Conservation (phyloP, 1,284 basidiomycete genomes). For the Pseudozyma hubeiensis region DNA sequence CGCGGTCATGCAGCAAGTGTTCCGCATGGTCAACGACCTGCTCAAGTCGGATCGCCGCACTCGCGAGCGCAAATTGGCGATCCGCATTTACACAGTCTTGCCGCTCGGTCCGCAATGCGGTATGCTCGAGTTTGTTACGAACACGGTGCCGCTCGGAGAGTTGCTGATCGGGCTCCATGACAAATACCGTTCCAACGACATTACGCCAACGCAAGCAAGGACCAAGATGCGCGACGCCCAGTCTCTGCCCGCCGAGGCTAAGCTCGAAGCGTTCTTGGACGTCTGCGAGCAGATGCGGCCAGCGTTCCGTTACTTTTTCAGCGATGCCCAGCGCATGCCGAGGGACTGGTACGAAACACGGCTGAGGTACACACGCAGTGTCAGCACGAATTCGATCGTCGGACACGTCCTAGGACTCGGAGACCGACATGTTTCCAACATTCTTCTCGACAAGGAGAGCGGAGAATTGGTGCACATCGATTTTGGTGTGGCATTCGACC, state of each 20-base stretch:
- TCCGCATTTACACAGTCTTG: constrained; percentile 89
- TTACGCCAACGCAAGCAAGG: constrained; percentile 47
- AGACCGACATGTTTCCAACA: constrained; percentile 92
- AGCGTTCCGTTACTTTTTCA: constrained; percentile 94
- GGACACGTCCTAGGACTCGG: constrained; percentile 93
- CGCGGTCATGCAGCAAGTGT: constrained; percentile 98
- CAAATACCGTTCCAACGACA: constrained; percentile 41
- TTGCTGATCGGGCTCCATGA: constrained; percentile 78
- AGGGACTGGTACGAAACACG: constrained; percentile 94
- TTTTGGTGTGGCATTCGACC: constrained; percentile 95
- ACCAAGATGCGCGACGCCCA: constrained; percentile 36
- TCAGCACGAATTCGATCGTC: constrained; percentile 92
- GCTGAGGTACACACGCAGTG: constrained; percentile 87
- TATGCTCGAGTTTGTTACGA: constrained; percentile 88
- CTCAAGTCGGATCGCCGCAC: constrained; percentile 81
- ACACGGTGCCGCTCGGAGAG: constrained; percentile 77
- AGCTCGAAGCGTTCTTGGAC: constrained; percentile 72
- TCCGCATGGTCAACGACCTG: constrained; percentile 86
- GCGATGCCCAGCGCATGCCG: constrained; percentile 85
- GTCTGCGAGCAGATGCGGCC: constrained; percentile 78
- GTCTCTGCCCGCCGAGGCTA: constrained; percentile 28
- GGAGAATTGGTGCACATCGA: constrained; percentile 96
- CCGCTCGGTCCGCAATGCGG: constrained; percentile 85
- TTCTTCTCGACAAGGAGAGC: constrained; percentile 83
- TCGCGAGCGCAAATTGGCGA: constrained; percentile 77